phyloP scores from a whole-genome alignment of 2,329 filamentous ascomycete species.

The Fusarium tanahbumbuense region DNA sequence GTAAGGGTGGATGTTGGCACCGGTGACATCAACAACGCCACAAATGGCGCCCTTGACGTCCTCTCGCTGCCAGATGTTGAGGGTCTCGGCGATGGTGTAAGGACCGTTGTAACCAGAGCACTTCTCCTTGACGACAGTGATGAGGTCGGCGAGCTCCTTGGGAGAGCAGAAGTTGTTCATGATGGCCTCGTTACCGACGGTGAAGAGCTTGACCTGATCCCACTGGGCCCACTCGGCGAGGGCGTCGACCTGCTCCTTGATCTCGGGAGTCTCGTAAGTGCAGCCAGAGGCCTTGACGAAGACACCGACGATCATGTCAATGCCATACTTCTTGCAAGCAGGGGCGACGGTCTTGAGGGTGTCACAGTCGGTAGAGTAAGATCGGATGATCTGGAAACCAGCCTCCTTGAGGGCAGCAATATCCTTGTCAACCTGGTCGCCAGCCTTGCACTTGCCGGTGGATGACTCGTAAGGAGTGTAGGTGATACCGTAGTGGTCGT shows the following conservation, averaged over 20 bases:
- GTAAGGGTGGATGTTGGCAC: conserved; percentile 92
- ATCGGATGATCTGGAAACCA: conserved; percentile 78
- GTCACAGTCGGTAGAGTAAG: conserved; percentile 94
- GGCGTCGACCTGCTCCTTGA: conserved; percentile 77
- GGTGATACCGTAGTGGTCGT: conserved; percentile 77
- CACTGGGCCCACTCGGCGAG: conserved; percentile 80
- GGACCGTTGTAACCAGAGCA: conserved; percentile 81
- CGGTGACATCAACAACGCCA: conserved; percentile 78
- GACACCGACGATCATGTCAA: conserved; percentile 88
- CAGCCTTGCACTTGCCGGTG: conserved; percentile 72
- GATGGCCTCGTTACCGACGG: conserved; percentile 92
- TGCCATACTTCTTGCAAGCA: conserved; percentile 72
- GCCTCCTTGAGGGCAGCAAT: conserved; percentile 70
- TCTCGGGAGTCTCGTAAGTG: conserved; percentile 67
- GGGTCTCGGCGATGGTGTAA: conserved; percentile 87
- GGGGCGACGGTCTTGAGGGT: conserved; percentile 80
- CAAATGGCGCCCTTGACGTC: conserved; percentile 73
- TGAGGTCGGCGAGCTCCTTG: conserved; percentile 74
- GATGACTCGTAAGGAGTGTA: conserved; percentile 78
- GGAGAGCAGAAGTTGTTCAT: conserved; percentile 77
- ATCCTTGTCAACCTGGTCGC: conserved; percentile 68
- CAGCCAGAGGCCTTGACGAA: conserved; percentile 78
- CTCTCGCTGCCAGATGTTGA: conserved; percentile 78
- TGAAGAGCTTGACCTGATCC: conserved; percentile 80
- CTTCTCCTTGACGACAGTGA: conserved; percentile 71